Evolutionary conservation across 306 rosid genomes (phyloP).

Genomic region (Pyrus communis): DNA sequence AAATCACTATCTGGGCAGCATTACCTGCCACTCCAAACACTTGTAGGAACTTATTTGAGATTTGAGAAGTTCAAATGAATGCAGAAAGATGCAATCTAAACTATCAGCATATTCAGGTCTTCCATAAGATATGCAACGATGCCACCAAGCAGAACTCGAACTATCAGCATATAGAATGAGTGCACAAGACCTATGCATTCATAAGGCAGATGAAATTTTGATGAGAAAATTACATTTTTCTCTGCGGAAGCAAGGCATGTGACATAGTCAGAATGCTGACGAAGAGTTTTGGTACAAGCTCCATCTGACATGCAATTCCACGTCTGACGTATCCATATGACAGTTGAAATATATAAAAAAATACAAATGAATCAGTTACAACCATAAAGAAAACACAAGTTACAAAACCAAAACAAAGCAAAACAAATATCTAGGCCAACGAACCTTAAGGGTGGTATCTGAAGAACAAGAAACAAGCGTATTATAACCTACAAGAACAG

Average conservation of each 20-base stretch:
- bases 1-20: background rate
- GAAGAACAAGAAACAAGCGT: conserved; percentile 97
- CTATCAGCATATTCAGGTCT: background rate
- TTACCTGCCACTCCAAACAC: background rate
- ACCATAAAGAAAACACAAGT: conserved; percentile 3
- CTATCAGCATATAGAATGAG: conserved; percentile 7
- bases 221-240: conserved; percentile 77
- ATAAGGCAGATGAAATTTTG: conserved; percentile 25
- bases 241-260: conserved; percentile 88
- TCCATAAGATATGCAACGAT: background rate
- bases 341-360: background rate
- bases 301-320: conserved; percentile 82
- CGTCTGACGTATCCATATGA: conserved; percentile 36
- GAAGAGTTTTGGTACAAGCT: conserved; percentile 70
- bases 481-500: conserved; percentile 77
- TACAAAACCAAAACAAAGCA: background rate
- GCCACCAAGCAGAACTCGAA: conserved; percentile 20
- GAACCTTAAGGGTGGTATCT: conserved; percentile 92
- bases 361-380: conserved; percentile 4
- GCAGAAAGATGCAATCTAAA: background rate
- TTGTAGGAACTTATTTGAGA: background rate
- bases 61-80: background rate
- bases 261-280: conserved; percentile 91
- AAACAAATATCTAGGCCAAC: conserved; percentile 8
- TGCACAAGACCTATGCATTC: conserved; percentile 20